Base-by-base conservation (phyloP, 805 yeast species). In the Candida awuae region DNA sequence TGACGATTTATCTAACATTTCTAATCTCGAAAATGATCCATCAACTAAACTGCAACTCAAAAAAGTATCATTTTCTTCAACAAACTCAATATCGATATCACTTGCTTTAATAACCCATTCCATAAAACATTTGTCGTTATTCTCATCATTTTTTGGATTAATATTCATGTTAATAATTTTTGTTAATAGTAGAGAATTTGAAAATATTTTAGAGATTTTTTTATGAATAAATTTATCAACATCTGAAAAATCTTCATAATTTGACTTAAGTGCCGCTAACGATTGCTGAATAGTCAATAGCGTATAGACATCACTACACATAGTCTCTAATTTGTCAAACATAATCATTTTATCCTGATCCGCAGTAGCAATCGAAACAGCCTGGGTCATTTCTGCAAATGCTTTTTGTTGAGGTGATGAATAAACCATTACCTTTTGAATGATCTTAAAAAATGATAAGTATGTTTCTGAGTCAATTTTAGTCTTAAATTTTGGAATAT, bases 381-480 rank as follows among this genome's bases (percentile, higher is more conserved):
- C 80, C 39, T 78, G 79, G 22, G 84, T 64, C 27, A 71, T 70
- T 39, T 82, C 80, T 26, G 70, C 68, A 31, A 80, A 55, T 26
- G 65, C 62, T 44, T 75, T 73, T 32, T 73, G 70, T 47, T 71
- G 68, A 5, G 95, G 94, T 47, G 85, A 95, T 6, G 75, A 66
- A 29, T 52, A 51, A 23, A 84, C 66, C 42, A 90, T 53, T 32
- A 88, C 61, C 38, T 80, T 77, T 49, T 75, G 67, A 1, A 73
- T 65, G 28, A 87, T 74, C 13, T 73, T 67, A 52, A 77, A 83
- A 12, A 85, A 58, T 0, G 86, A 68, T 46, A 68, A 67, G 55
- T 84, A 88, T 52, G 86, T 94, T 32, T 62, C 59, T 0, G 95
- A 80, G 38, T 86, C 86, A 38, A 86, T 73, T 6, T 76, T 66